Conservation (phyloP, 768 basidiomycete species). For the Boletus reticulatus region DNA sequence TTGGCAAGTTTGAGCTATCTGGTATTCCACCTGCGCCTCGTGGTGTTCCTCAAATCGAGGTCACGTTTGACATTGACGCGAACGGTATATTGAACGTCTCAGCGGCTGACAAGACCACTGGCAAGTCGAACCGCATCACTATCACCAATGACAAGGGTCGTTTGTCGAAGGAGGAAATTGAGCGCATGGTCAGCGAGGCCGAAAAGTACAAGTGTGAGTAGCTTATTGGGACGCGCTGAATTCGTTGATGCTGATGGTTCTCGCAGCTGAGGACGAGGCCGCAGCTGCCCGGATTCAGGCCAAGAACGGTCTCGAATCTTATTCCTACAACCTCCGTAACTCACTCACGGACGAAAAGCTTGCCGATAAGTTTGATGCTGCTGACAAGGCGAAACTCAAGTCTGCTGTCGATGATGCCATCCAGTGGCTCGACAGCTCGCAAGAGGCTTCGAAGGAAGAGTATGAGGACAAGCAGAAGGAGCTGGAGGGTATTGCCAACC, state of each 20-base stretch:
- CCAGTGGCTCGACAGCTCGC: constrained; percentile 80
- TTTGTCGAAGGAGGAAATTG: constrained; percentile 95
- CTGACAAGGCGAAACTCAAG: constrained; percentile 84
- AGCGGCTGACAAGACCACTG: constrained; percentile 94
- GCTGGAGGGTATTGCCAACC: constrained; percentile 79
- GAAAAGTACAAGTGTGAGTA: constrained; percentile 82
- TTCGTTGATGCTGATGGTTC: constrained; percentile 5
- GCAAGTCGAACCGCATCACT: constrained; percentile 91
- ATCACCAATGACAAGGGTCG: constrained; percentile 98
- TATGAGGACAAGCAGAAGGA: constrained; percentile 93
- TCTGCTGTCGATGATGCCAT: constrained; percentile 79
- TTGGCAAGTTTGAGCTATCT: constrained; percentile 97
- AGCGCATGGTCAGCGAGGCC: constrained; percentile 94
- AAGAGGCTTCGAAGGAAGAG: constrained; percentile 92
- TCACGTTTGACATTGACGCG: constrained; percentile 97
- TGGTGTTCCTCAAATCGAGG: constrained; percentile 97
- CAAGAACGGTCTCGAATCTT: constrained; percentile 94
- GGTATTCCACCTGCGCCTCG: constrained; percentile 96
- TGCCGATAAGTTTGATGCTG: constrained; percentile 81
- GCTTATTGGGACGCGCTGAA: background rate
- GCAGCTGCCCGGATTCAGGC: constrained; percentile 78
- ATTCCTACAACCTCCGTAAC: constrained; percentile 93
- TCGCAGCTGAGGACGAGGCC: constrained; percentile 77
- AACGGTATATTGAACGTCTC: constrained; percentile 97
- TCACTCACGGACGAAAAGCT: constrained; percentile 84